phyloP scores from a whole-genome alignment of 495 filamentous ascomycete species.

The Neurospora sp. region DNA sequence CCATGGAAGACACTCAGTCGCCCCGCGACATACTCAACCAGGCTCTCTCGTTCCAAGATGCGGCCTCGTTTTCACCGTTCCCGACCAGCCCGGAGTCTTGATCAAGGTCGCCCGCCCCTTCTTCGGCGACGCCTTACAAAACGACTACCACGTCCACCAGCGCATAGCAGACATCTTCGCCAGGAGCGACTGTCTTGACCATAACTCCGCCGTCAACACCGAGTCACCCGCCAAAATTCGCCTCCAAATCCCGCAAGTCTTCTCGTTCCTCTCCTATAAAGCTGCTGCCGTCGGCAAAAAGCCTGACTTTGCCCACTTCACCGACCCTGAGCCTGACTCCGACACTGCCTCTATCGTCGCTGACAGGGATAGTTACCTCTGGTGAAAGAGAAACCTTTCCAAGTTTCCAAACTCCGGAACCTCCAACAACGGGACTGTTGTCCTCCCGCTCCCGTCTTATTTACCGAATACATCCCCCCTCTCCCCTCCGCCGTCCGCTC shows the following conservation, averaged over 20 bases:
- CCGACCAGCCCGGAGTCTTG: neutral
- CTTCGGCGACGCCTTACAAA: neutral
- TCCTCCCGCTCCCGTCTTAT: slow-evolving; percentile 3
- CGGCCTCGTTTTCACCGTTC: neutral
- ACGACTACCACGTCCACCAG: neutral
- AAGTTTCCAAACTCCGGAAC: too few species aligned
- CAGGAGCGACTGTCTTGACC: too few species aligned
- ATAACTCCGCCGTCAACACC: too few species aligned
- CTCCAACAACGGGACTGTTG: neutral
- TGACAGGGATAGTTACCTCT: too few species aligned
- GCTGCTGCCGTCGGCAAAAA: neutral
- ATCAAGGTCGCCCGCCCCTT: slow-evolving; percentile 5
- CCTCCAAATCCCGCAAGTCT: neutral
- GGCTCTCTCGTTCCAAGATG: neutral
- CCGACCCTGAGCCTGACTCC: neutral
- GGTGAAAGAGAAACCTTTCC: too few species aligned
- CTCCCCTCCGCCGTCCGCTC: slow-evolving; percentile 1
- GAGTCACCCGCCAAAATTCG: too few species aligned
- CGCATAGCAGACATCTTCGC: neutral
- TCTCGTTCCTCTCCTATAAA: neutral
- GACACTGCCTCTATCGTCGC: too few species aligned
- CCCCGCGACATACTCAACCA: neutral
- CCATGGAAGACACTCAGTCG: neutral
- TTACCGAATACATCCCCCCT: slow-evolving; percentile 6
- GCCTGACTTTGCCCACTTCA: neutral